phyloP scores from a whole-genome alignment of 371 early-diverging fungal species.

The Lichtheimia ornata region DNA sequence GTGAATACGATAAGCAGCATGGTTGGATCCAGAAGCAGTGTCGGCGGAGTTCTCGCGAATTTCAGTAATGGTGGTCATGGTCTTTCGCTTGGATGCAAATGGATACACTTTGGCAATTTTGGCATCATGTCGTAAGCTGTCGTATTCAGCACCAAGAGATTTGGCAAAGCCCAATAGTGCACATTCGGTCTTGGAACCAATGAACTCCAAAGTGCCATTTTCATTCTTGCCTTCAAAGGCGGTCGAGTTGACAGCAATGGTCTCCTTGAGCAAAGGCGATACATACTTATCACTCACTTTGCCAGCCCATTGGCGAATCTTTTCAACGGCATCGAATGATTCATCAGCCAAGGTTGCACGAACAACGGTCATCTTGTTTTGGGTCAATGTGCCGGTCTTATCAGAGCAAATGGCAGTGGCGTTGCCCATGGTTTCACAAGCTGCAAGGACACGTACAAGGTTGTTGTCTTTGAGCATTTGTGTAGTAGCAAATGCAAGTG shows the following conservation, averaged over 20 bases:
- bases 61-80: constrained; percentile 73
- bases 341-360: constrained; percentile 59
- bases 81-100: constrained; percentile 82
- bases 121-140: constrained; percentile 57
- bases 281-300: constrained; percentile 32
- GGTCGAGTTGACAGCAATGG: constrained; percentile 84
- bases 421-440: constrained; percentile 98
- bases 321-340: constrained; percentile 36
- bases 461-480: constrained; percentile 94
- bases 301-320: constrained; percentile 31
- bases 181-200: constrained; percentile 94
- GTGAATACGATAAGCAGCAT: constrained; percentile 59
- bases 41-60: constrained; percentile 34
- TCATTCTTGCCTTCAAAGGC: constrained; percentile 87
- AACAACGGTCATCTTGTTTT: constrained; percentile 95
- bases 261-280: constrained; percentile 53
- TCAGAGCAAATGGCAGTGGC: constrained; percentile 97
- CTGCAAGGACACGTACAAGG: constrained; percentile 89
- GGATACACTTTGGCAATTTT: constrained; percentile 68
- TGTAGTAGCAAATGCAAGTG: constrained; percentile 94
- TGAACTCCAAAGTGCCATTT: constrained; percentile 68
- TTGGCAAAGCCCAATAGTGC: constrained; percentile 83
- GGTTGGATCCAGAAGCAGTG: constrained; percentile 16
- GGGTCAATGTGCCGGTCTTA: constrained; percentile 96
- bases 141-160: constrained; percentile 63